Base-by-base conservation (phyloP, 768 basidiomycete species). In the Tubosaeta sp. region DNA sequence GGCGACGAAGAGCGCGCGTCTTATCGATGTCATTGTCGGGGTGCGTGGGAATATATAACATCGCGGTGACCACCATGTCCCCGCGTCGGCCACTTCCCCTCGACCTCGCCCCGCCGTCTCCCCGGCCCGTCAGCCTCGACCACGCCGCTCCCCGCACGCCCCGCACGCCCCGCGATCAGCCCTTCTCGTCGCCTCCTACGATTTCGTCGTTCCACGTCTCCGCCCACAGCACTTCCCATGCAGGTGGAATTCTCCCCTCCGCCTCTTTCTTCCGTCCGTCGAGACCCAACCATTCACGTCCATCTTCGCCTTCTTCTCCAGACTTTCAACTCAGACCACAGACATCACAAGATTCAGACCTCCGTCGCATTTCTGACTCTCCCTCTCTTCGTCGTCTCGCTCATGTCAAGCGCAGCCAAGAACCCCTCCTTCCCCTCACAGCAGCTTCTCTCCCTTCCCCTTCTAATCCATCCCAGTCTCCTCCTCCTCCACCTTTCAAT, bases 181-280 rank as follows among this genome's bases (percentile, higher is more conserved):
- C 65, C 8, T 50, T 62, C 50, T 61, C 62, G 8, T 62, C 70
- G 16, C 60, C 67, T 1, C 64, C 68, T 0, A 59, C 66, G 13
- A 18, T 61, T n/a, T 46, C 66, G 42, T 32, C 60, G n/a, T 68
- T 66, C 48, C 58, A 57, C 42, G 31, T 64, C 21, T 50, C 64
- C 32, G 25, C 59, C 0, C 84, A 87, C 67, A 80, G 82, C 36
- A 75, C 78, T 1, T 84, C 85, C 0, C 85, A 89, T 65, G 83
- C 83, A 12, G 80, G 81, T 39, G 88, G 87, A 29, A 86, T 90
- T 18, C 81, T 84, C 49, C 87, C 90, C 14, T 83, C 87, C 10
- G 80, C 87, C 5, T 84, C 86, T 7, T 90, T 91, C 71, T 90
- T 90, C 62, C 80, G 76, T 19, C 86, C 87, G 4, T 78, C 82